phyloP scores from a whole-genome alignment of 108 stramenopile genomes.

The Cyclotella choctawhatcheeana region DNA sequence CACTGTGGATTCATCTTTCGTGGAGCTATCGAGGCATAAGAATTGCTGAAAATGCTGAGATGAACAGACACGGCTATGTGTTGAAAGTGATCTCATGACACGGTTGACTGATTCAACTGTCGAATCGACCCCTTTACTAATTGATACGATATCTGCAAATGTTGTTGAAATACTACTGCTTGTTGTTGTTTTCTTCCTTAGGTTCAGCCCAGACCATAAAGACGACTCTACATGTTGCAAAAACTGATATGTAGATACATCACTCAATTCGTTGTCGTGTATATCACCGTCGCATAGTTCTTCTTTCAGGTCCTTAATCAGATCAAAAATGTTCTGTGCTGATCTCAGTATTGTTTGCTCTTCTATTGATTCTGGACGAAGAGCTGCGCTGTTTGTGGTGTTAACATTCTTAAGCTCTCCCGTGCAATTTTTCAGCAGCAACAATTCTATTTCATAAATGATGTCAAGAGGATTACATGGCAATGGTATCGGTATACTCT shows the following conservation, averaged over 20 bases:
- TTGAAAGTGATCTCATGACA: slow-evolving; percentile 42
- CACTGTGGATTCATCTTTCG: neutral
- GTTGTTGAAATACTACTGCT: neutral
- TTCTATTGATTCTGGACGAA: slow-evolving; percentile 35
- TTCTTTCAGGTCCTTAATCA: slow-evolving; percentile 23
- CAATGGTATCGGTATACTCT: slow-evolving; percentile 27
- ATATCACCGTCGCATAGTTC: neutral
- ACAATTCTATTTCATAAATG: slow-evolving; percentile 64
- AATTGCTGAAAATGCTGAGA: slow-evolving; percentile 43
- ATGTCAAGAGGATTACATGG: slow-evolving; percentile 53
- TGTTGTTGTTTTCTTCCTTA: neutral
- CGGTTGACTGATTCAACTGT: slow-evolving; percentile 24
- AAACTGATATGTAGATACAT: neutral
- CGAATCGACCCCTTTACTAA: slow-evolving; percentile 6
- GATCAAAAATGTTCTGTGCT: slow-evolving; percentile 23
- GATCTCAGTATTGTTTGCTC: slow-evolving; percentile 59
- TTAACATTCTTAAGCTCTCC: too few species aligned
- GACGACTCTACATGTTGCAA: slow-evolving; percentile 8
- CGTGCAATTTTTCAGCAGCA: slow-evolving; percentile 52
- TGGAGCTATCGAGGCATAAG: slow-evolving; percentile 17
- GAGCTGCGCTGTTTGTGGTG: neutral
- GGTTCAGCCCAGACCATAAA: neutral
- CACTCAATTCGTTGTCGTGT: neutral
- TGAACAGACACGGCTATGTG: slow-evolving; percentile 30
- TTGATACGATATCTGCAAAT: slow-evolving; percentile 24